Conservation (phyloP, 2,329 filamentous ascomycete species). For the Aspergillus piperis region DNA sequence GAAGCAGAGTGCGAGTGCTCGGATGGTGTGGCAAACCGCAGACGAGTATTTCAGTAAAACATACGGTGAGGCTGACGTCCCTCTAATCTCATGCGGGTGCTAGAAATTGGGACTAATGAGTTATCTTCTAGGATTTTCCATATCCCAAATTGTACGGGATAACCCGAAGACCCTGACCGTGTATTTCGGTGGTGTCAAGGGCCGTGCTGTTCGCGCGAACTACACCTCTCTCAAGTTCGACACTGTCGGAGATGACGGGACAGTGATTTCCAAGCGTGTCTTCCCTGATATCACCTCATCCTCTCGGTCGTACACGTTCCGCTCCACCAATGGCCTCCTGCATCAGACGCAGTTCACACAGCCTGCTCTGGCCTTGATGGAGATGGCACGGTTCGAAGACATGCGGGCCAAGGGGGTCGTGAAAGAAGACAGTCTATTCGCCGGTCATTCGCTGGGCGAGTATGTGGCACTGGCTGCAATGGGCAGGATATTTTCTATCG, state of each 20-base stretch:
- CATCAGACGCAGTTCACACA: conserved; percentile 97
- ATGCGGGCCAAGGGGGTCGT: conserved; percentile 94
- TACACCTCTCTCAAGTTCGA: conserved; percentile 97
- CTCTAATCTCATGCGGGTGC: neutral
- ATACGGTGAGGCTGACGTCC: conserved; percentile 60
- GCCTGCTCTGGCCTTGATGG: conserved; percentile 92
- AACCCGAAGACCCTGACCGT: conserved; percentile 96
- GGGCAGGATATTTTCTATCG: conserved; percentile 94
- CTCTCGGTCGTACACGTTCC: conserved; percentile 91
- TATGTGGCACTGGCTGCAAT: conserved; percentile 92
- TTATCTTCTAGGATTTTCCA: conserved; percentile 62
- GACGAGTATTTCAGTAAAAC: conserved; percentile 96
- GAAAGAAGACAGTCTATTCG: conserved; percentile 88
- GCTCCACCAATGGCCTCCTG: conserved; percentile 83
- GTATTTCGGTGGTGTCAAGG: conserved; percentile 89
- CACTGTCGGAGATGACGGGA: conserved; percentile 14
- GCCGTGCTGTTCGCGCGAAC: conserved; percentile 93
- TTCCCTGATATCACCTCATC: conserved; percentile 92
- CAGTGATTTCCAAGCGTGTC: conserved; percentile 75
- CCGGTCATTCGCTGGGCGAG: conserved; percentile 92
- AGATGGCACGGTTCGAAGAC: conserved; percentile 97
- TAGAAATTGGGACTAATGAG: neutral
- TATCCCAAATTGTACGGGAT: conserved; percentile 96
- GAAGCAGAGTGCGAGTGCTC: conserved; percentile 83
- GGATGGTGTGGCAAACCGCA: conserved; percentile 92